Evolutionary conservation across 257 asterid species (phyloP), one percentile per base, ranked within the genome.

Genomic region (Anisodus tanguticus): DNA sequence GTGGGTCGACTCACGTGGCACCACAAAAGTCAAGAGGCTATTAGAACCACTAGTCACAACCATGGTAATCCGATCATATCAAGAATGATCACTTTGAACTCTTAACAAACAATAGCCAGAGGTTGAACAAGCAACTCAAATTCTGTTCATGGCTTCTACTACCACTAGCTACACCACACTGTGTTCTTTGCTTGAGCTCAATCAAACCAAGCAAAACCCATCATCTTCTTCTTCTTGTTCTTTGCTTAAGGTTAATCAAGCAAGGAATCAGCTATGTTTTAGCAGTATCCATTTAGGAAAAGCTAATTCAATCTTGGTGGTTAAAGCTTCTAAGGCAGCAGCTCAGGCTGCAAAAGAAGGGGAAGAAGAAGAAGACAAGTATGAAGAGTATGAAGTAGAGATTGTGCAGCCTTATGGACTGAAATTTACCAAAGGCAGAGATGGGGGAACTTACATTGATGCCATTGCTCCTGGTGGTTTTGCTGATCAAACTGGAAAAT

Each of bases 401-500:
- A 8, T 95, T 64, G 88, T 90, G 60, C 96, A 94, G 91, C 98
- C 98, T 0, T 91, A 86, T 66, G 98, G 99, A 13, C 71, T 95
- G 39, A 95, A 83, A 83, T 95, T 95, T 68, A 84, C 92, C 1
- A 95, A 95, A 88, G 98, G 98, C 1, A 91, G 97, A 90, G 98
- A 95, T 84, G 98, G 98, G n/a, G 98, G 98, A 5, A 95, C 96
- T 82, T 95, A 94, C 68, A 94, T 95, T 63, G 99, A 95, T 64
- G 99, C 98, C 84, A 93, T 95, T 92, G 97, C 97, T 3, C 92
- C 94, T 0, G 99, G 98, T 0, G 93, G 95, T n/a, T 86, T 87
- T 9, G 99, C 98, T 54, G 98, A 95, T 88, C 85, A 91, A 84
- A 86, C 94, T 60, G 98, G 98, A 13, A 85, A 69, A 89, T 93